These are phyloP conservation scores for Cystoisospora suis DNA, from an alignment of 169 alveolate species.

Conservation along the genomic window DNA sequence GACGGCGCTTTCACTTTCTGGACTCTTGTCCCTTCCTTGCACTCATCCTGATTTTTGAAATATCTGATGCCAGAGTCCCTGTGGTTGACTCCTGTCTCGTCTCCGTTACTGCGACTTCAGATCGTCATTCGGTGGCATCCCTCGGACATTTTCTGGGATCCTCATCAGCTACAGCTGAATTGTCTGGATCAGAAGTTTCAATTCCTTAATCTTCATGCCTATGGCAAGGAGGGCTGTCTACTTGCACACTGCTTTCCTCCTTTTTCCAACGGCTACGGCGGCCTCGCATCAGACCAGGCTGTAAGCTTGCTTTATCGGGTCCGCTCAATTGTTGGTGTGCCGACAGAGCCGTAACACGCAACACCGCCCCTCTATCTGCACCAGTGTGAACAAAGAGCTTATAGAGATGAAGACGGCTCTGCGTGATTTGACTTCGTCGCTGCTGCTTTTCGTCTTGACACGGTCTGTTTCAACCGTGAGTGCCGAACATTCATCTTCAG, in stretches of 20 bases:
- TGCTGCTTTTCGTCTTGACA: too few species aligned
- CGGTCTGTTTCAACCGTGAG: too few species aligned
- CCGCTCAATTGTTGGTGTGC: too few species aligned
- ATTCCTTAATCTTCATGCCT: conserved; percentile 62
- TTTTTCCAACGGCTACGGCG: conserved; percentile 66
- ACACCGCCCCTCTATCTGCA: too few species aligned
- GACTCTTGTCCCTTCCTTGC: not conserved
- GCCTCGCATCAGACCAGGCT: conserved; percentile 55
- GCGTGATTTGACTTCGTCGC: too few species aligned
- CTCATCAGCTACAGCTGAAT: conserved; percentile 56
- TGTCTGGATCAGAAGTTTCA: conserved; percentile 66
- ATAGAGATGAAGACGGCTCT: too few species aligned
- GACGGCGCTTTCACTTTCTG: not conserved
- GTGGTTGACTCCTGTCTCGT: not conserved
- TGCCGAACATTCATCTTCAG: too few species aligned
- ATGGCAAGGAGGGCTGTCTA: conserved; percentile 64
- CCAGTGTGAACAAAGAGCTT: too few species aligned
- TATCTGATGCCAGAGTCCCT: not conserved
- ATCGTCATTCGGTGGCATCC: conserved; percentile 66
- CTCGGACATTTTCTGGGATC: conserved; percentile 59
- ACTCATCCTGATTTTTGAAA: not conserved
- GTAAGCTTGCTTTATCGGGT: conserved; percentile 40
- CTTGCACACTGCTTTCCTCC: conserved; percentile 64
- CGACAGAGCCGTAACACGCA: too few species aligned
- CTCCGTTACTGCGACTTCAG: not conserved